These are phyloP conservation scores for Aquanectria penicillioides DNA, from an alignment of 2,329 filamentous ascomycete genomes.

Conservation along the genomic window DNA sequence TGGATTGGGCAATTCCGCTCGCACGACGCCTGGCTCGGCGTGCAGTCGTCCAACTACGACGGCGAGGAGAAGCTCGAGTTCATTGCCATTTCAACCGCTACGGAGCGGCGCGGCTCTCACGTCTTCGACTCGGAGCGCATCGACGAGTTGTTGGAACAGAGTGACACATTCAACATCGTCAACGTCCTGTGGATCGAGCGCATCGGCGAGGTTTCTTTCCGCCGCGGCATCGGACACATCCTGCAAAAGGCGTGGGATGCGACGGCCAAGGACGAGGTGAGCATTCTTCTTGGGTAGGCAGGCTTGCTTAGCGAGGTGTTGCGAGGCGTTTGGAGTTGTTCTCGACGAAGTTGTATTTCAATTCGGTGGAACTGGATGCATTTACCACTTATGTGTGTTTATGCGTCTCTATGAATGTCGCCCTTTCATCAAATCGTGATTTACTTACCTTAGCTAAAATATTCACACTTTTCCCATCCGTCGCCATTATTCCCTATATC, in stretches of 20 bases:
- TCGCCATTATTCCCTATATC: neutral
- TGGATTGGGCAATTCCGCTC: constrained; percentile 56
- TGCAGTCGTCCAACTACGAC: constrained; percentile 58
- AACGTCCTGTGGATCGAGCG: constrained; percentile 59
- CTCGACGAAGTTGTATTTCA: neutral
- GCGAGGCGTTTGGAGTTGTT: constrained; percentile 16
- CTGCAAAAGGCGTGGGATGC: constrained; percentile 53
- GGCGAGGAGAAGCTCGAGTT: constrained; percentile 57
- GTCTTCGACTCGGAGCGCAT: constrained; percentile 53
- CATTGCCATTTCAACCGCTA: constrained; percentile 53
- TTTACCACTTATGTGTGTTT: neutral
- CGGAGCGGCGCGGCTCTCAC: constrained; percentile 54
- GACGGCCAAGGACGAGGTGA: constrained; percentile 52
- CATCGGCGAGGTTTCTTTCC: constrained; percentile 53
- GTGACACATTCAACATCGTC: constrained; percentile 56
- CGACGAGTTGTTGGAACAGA: constrained; percentile 52
- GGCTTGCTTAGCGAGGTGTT: constrained; percentile 1
- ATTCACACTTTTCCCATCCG: neutral
- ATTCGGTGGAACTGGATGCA: neutral
- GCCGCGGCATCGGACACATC: constrained; percentile 55
- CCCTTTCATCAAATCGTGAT: neutral
- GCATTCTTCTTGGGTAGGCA: constrained; percentile 52
- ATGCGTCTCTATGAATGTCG: neutral
- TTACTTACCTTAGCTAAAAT: neutral
- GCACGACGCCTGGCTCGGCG: constrained; percentile 57